These are phyloP conservation scores for Lippia alba DNA, from an alignment of 305 asterid species.

Conservation along the genomic window DNA sequence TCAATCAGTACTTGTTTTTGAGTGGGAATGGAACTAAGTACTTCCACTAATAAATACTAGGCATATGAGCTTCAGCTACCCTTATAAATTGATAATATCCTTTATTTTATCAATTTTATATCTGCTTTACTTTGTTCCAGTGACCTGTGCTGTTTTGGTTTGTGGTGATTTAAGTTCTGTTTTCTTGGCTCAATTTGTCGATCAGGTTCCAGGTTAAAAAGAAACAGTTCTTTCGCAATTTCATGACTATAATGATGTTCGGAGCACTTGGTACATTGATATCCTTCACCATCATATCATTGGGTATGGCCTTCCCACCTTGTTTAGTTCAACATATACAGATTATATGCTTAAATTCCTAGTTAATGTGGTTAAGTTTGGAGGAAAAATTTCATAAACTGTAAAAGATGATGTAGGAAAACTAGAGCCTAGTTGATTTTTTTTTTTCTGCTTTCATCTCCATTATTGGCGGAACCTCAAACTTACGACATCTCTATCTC, in stretches of 20 bases:
- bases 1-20: constrained; percentile 11
- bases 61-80: neutral
- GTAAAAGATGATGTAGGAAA: constrained; percentile 9
- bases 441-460: constrained; percentile 17
- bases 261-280: constrained; percentile 93
- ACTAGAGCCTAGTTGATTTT: neutral
- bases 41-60: constrained; percentile 5
- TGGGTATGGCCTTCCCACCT: constrained; percentile 59
- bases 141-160: constrained; percentile 11
- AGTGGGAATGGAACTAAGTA: neutral
- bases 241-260: constrained; percentile 80
- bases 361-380: constrained; percentile 1
- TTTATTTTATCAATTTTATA: neutral
- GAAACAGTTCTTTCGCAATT: constrained; percentile 92
- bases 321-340: constrained; percentile 23
- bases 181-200: constrained; percentile 33
- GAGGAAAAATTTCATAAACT: constrained; percentile 14
- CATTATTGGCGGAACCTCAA: constrained; percentile 10
- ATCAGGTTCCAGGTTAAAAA: constrained; percentile 96
- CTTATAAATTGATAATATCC: constrained; percentile 16
- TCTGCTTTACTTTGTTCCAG: constrained; percentile 1
- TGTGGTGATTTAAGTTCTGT: constrained; percentile 35
- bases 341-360: constrained; percentile 14
- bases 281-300: constrained; percentile 77
- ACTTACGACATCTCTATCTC: constrained; percentile 8